phyloP scores from a whole-genome alignment of 179 eudicot genomes.

The Sideroxylon spinosum region DNA sequence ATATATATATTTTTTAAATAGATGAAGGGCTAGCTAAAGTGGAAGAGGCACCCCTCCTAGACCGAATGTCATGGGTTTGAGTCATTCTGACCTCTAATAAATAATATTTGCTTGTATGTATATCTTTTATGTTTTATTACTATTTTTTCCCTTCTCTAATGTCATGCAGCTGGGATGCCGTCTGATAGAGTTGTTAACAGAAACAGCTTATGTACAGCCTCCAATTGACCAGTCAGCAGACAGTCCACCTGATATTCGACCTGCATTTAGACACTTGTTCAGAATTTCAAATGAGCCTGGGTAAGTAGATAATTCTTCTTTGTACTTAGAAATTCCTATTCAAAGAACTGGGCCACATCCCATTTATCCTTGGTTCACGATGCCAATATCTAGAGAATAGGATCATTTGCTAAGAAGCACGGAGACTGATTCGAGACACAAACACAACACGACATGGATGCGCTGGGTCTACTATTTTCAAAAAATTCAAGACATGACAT shows the following conservation, averaged over 20 bases:
- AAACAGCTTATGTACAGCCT: slow-evolving; percentile 74
- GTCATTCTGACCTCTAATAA: no score
- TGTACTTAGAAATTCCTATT: slow-evolving; percentile 12
- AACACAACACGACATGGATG: no score
- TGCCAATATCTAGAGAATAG: not conserved
- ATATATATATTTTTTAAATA: not conserved
- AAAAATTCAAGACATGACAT: no score
- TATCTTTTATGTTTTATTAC: no score
- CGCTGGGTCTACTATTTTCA: no score
- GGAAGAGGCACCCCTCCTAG: no score
- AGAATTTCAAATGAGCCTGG: slow-evolving; percentile 52
- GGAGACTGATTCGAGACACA: no score
- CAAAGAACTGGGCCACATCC: slow-evolving; percentile 9
- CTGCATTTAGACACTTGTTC: slow-evolving; percentile 73
- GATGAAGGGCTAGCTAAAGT: no score
- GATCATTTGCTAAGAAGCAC: not conserved
- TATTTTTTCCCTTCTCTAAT: slow-evolving; percentile 16
- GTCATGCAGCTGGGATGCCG: slow-evolving; percentile 78
- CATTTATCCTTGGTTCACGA: slow-evolving; percentile 6
- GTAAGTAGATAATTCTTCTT: slow-evolving; percentile 40
- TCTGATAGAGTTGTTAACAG: slow-evolving; percentile 69
- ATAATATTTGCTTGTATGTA: no score
- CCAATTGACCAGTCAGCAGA: slow-evolving; percentile 58
- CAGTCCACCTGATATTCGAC: slow-evolving; percentile 78
- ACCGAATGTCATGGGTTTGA: no score